Evolutionary conservation across 2,329 filamentous ascomycete genomes (phyloP).

Genomic region (Penicillium sp.): DNA sequence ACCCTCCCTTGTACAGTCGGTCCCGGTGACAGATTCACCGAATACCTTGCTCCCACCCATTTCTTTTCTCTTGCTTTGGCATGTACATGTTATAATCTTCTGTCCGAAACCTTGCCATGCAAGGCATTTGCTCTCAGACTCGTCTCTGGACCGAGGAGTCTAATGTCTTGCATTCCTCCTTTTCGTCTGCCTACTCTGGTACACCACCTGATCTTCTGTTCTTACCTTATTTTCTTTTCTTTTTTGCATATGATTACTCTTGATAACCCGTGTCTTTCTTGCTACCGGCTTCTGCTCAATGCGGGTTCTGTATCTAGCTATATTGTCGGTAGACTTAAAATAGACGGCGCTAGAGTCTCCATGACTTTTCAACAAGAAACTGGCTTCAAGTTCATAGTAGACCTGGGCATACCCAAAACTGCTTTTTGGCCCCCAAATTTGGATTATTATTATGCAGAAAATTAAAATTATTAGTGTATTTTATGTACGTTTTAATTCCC

Average conservation of each 20-base stretch:
- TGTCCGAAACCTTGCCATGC: not conserved
- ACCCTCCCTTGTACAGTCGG: slow-evolving; percentile 18
- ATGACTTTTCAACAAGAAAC: not conserved
- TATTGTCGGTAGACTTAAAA: slow-evolving; percentile 23
- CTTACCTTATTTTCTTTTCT: slow-evolving; percentile 9
- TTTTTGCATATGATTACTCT: not conserved
- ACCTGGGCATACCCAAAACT: too few species aligned
- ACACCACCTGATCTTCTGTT: slow-evolving; percentile 19
- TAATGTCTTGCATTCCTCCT: slow-evolving; percentile 1
- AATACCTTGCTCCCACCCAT: slow-evolving; percentile 1
- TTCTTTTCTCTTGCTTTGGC: slow-evolving; percentile 7
- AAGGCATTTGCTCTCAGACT: slow-evolving; percentile 5
- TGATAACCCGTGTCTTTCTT: slow-evolving; percentile 2
- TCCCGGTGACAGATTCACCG: slow-evolving; percentile 5
- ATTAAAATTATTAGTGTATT: too few species aligned
- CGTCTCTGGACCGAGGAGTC: slow-evolving; percentile 3
- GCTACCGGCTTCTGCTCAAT: slow-evolving; percentile 3
- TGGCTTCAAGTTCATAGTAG: too few species aligned
- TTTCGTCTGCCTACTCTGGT: slow-evolving; percentile 11
- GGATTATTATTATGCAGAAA: too few species aligned
- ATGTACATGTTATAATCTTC: slow-evolving; percentile 27
- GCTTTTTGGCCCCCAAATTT: too few species aligned
- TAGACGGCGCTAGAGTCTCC: slow-evolving; percentile 21
- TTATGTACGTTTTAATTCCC: too few species aligned
- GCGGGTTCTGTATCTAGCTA: slow-evolving; percentile 24